Evolutionary conservation across 768 basidiomycete genomes (phyloP), one percentile per base, ranked within the genome.

Genomic region (Suillus subalutaceus): DNA sequence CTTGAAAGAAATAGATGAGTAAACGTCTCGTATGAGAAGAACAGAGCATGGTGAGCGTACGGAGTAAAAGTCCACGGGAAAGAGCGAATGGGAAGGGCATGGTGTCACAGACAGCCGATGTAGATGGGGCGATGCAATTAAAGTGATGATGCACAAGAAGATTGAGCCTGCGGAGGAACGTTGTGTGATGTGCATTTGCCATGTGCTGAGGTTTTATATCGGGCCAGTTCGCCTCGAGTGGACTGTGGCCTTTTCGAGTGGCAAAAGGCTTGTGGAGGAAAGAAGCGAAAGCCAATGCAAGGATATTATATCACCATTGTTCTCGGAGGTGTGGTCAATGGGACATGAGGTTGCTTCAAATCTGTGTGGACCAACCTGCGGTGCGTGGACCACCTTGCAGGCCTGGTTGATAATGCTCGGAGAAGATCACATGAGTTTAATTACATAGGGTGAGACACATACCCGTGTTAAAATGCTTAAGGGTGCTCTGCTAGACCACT

Each of bases 61-160:
- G 56, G 63, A 78, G 65, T 56, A 66, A 41, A 43, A 75, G 50
- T 1, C 30, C 41, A 62, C 72, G 75, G 26, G 12, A 68, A 62
- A 70, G 70, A 63, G 69, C 23, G 48, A 72, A 73, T 37, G 68
- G 64, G 57, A 77, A 75, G 16, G 74, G 23, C 74, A 75, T 77
- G 57, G 50, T 61, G 71, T 71, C 71, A 67, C 76, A 61, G 71
- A 76, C 74, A 63, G 50, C 69, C 61, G 23, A 43, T 30, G 40
- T 23, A 48, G 40, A 48, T 58, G 55, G 43, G 41, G 35, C 56
- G 52, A 58, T 65, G 57, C 20, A 66, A 57, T 66, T 66, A 66
- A 63, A 62, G 64, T 48, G 44, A 56, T 48, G 38, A 57, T 65
- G 64, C 37, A 40, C 18, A 44, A 32, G 41, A 38, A 67, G 57